Evolutionary conservation across 768 basidiomycete species (phyloP), one percentile per base, ranked within the genome.

Genomic region (Leccinum boreale): DNA sequence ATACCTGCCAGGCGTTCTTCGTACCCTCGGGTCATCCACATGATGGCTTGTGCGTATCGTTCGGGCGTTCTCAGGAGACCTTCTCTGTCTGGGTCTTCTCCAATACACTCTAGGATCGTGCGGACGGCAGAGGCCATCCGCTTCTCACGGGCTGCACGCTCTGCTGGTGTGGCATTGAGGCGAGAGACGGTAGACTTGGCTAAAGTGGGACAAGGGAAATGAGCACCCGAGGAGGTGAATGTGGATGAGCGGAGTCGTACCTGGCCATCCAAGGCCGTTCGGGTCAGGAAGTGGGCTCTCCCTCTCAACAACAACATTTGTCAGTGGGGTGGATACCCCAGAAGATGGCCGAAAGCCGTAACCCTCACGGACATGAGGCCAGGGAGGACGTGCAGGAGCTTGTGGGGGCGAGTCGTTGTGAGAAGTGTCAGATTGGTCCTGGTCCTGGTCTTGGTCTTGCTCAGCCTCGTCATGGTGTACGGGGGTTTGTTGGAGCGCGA

Each of bases 1-100:
- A 53, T 55, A 94, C 94, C 92, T 75, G 87, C 85, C 63, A 99
- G 76, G 62, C 92, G 85, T 71, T 98, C 95, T 72, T 98, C 97
- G 74, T 99, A 99, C 10, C 97, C 97, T 70, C 89, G 86, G 33
- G 97, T 98, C 95, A 98, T 97, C 94, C 94, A 98, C 81, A 99
- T 84, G 54, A 99, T 78, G 26, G 97, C 94, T 75, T 98, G 92
- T 23, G 95, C 94, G 74, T 97, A 99, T 39, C 97, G 83, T 64
- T 95, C 92, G 24, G 97, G 97, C 2, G 97, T 99, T 67, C 86
- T 85, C 53, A 88, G 76, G 21, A 99, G 79, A 17, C 97, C 97
- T 70, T 98, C 96, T 35, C 97, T 83, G 72, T 92, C 86, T 5
- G 97, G 97, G 76, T 98, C 97, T 75, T 99, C 97, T 57, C 97